These are phyloP conservation scores for Nemania sp. DNA, from an alignment of 2,329 filamentous ascomycete species.

Conservation along the genomic window DNA sequence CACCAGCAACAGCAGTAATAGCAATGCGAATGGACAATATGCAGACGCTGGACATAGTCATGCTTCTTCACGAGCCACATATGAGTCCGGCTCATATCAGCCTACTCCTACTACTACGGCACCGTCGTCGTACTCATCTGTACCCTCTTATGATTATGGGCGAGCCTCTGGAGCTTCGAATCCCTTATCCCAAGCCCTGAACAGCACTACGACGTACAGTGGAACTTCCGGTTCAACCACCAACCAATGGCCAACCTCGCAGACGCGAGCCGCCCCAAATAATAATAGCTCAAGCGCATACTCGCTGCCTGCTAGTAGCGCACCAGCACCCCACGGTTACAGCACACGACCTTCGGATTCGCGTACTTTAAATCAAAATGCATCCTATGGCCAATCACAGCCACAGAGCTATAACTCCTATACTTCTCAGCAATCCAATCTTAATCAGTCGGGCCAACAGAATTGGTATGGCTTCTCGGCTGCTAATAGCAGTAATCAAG, in stretches of 20 bases:
- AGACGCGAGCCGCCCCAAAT: constrained; percentile 29
- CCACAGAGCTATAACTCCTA: constrained; percentile 39
- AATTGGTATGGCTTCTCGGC: constrained; percentile 44
- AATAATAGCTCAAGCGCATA: constrained; percentile 30
- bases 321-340: constrained; percentile 33
- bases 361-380: constrained; percentile 32
- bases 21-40: constrained; percentile 32
- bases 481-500: constrained; percentile 32
- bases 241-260: constrained; percentile 37
- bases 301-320: constrained; percentile 25
- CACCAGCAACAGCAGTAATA: constrained; percentile 17
- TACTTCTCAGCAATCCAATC: constrained; percentile 35
- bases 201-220: constrained; percentile 28
- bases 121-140: constrained; percentile 34
- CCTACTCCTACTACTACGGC: constrained; percentile 29
- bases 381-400: constrained; percentile 39
- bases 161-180: constrained; percentile 31
- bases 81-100: constrained; percentile 38
- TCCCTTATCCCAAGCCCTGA: constrained; percentile 37
- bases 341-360: constrained; percentile 35
- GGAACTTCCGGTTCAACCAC: constrained; percentile 23
- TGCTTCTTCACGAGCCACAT: constrained; percentile 34
- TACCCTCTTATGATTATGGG: constrained; percentile 39
- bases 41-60: constrained; percentile 30
- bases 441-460: constrained; percentile 35